phyloP scores from a whole-genome alignment of 2,329 filamentous ascomycete species.

The Raffaelea arxii region DNA sequence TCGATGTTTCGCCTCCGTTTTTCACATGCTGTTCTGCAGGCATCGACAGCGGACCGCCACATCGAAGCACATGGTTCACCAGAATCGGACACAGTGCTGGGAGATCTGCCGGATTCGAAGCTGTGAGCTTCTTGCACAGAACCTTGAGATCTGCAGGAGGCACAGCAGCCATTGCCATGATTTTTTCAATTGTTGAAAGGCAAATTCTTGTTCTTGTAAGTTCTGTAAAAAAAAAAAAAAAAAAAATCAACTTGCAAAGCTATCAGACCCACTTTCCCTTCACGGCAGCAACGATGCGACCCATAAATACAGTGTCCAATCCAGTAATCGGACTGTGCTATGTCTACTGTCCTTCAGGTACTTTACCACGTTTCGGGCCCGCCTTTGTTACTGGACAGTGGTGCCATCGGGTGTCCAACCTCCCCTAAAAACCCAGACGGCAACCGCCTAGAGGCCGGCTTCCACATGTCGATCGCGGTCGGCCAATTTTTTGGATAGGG shows the following conservation, averaged over 20 bases:
- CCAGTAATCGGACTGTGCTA: background rate
- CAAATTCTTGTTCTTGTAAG: background rate
- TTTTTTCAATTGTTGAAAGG: background rate
- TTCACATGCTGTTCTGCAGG: slow-evolving; percentile 48
- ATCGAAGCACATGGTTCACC: slow-evolving; percentile 47
- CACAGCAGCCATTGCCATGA: slow-evolving; percentile 24
- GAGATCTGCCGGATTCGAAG: slow-evolving; percentile 62
- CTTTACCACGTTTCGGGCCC: background rate
- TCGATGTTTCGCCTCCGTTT: slow-evolving; percentile 50
- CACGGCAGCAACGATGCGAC: background rate
- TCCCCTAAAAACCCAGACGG: too few species aligned
- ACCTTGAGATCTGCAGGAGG: slow-evolving; percentile 52
- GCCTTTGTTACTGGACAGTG: background rate
- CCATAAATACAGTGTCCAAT: background rate
- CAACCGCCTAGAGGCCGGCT: too few species aligned
- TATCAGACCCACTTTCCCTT: background rate
- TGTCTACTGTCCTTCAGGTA: too few species aligned
- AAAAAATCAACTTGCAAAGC: background rate
- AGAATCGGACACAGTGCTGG: slow-evolving; percentile 64
- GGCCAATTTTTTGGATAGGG: too few species aligned
- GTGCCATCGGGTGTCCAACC: too few species aligned
- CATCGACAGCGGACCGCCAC: slow-evolving; percentile 51
- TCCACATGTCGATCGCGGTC: too few species aligned
- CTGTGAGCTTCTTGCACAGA: slow-evolving; percentile 60
- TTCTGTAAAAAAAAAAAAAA: background rate